A percentile compares a stretch with the other conserved stretches of the same genome.
Evolutionary conservation across 345 rosid species (phyloP).

Genomic region (thale cress (Arabidopsis thaliana)): DNA sequence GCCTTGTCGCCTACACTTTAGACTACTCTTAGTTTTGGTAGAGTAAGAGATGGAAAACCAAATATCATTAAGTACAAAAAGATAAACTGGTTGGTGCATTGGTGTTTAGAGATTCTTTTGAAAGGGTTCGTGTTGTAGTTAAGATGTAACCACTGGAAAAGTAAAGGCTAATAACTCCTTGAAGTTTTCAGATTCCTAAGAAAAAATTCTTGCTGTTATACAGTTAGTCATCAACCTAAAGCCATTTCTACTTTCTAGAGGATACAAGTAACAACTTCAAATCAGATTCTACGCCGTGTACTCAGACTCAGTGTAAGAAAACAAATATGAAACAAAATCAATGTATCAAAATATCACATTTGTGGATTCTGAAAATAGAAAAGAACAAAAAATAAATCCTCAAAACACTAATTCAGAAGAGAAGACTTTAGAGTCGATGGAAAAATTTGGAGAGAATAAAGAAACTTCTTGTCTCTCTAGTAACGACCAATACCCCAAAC

Average conservation of each 20-base stretch:
- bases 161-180: background rate
- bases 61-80: background rate
- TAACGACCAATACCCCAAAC: conserved; percentile 45
- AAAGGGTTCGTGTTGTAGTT: background rate
- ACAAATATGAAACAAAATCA: conserved; percentile 15
- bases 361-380: conserved; percentile 19
- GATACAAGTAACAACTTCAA: background rate
- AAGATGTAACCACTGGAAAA: background rate
- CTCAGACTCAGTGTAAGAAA: background rate
- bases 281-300: background rate
- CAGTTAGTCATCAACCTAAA: background rate
- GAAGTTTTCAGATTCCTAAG: background rate
- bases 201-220: background rate
- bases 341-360: conserved; percentile 20
- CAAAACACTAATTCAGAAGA: conserved; percentile 28
- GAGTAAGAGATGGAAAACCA: background rate
- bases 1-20: background rate
- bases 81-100: background rate
- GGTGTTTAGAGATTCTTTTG: background rate
- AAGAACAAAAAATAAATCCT: background rate
- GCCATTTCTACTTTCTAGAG: background rate
- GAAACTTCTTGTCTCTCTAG: conserved; percentile 23
- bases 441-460: conserved; percentile 6
- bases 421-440: background rate
- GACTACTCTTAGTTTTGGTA: background rate